phyloP scores from a whole-genome alignment of 164 flowering plant genomes.

The Vitis amurensis region DNA sequence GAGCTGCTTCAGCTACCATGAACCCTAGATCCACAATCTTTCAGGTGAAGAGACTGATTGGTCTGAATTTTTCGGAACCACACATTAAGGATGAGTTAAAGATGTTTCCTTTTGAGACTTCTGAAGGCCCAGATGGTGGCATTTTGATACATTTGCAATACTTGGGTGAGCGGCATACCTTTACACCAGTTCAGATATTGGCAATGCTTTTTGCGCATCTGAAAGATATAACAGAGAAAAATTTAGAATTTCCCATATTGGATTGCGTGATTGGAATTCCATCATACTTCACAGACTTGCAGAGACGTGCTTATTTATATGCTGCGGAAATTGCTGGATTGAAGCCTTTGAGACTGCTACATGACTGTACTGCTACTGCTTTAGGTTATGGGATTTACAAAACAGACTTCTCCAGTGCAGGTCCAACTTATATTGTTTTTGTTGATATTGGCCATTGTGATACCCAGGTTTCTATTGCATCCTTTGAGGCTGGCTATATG shows the following conservation, averaged over 20 bases:
- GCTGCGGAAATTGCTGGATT: slow-evolving; percentile 88
- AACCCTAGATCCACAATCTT: slow-evolving; percentile 83
- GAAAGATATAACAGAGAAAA: slow-evolving; percentile 74
- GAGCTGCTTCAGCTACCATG: slow-evolving; percentile 82
- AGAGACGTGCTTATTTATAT: slow-evolving; percentile 75
- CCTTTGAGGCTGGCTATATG: slow-evolving; percentile 70
- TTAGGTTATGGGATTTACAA: slow-evolving; percentile 92
- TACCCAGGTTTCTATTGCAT: slow-evolving; percentile 78
- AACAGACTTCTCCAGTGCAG: slow-evolving; percentile 51
- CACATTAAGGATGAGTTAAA: slow-evolving; percentile 64
- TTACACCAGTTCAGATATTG: slow-evolving; percentile 80
- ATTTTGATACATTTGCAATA: slow-evolving; percentile 61
- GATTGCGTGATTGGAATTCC: slow-evolving; percentile 93
- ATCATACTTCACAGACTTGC: slow-evolving; percentile 78
- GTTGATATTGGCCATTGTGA: slow-evolving; percentile 94
- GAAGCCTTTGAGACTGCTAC: slow-evolving; percentile 78
- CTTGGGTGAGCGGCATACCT: slow-evolving; percentile 53
- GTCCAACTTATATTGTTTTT: slow-evolving; percentile 67
- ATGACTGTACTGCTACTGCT: slow-evolving; percentile 89
- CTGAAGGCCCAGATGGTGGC: slow-evolving; percentile 68
- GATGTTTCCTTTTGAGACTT: slow-evolving; percentile 63
- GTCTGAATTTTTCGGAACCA: slow-evolving; percentile 53
- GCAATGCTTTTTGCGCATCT: slow-evolving; percentile 87
- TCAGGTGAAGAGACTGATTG: slow-evolving; percentile 87
- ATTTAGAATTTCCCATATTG: slow-evolving; percentile 42